Base-by-base conservation (phyloP, 305 asterid species). In the Fraxinus platypoda region DNA sequence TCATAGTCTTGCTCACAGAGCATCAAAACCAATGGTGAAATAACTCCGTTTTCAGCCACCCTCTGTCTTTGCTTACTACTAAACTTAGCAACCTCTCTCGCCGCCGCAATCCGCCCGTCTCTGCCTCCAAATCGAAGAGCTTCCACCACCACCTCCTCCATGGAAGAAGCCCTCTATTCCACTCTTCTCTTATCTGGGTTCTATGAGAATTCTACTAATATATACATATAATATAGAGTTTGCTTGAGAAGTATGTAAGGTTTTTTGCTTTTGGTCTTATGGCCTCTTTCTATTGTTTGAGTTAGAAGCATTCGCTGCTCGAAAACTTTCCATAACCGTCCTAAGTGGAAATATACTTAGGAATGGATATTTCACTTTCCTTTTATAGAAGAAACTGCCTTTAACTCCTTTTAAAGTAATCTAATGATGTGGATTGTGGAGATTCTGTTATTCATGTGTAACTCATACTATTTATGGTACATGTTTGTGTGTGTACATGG, bases 211-310 rank as follows among this genome's bases (percentile, higher is more conserved):
- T 74, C 59, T 31, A 43, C 21, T 17, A 43, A 41, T 77, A 13
- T 17, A 43, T 84, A 64, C 78, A 80, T 85, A 75, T 68, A 77
- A 75, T 62, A 66, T 87, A 73, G 78, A 46, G 81, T 83, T 89
- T 92, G 95, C 98, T 92, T 92, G 84, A 85, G 68, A 87, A 81
- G 83, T 87, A 86, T 89, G 97, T 91, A 92, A 89, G 86, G 87
- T 88, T 82, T 77, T 72, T 66, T 78, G 37, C 84, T 86, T 87
- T 83, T 72, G 80, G 73, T 75, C 84, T 86, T 87, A 82, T 72
- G 79, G 73, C 81, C 57, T 30, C 80, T 85, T 85, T 84, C 72
- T 52, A 81, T 88, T 86, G 92, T 91, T 87, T 91, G 90, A 88
- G 88, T 79, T 86, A 41, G 94, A 93, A 93, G 97, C 95, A 91